Conservation (phyloP, 768 basidiomycete species). For the Naematelia aurantialba region DNA sequence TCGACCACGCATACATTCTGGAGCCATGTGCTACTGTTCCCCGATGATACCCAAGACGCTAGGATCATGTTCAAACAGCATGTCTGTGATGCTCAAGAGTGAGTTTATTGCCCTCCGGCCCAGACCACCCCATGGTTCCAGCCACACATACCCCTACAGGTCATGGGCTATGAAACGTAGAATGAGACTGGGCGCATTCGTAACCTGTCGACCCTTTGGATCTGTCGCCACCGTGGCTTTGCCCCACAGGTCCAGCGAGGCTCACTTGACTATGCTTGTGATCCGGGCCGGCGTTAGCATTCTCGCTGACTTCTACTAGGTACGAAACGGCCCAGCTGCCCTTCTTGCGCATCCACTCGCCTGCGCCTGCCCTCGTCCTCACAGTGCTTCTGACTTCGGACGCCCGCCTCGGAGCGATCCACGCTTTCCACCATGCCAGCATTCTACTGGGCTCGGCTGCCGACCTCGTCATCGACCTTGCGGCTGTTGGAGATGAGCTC, state of each 20-base stretch:
- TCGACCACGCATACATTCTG: slow-evolving; percentile 41
- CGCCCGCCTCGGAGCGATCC: slow-evolving; percentile 38
- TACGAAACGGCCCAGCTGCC: slow-evolving; percentile 41
- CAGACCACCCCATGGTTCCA: too few relatives aligned
- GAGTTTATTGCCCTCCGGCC: slow-evolving; percentile 20
- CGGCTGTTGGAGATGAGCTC: slow-evolving; percentile 20
- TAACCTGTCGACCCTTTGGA: too few relatives aligned
- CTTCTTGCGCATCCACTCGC: slow-evolving; percentile 25
- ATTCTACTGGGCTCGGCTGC: slow-evolving; percentile 17
- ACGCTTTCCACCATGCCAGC: slow-evolving; percentile 42
- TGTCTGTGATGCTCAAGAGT: slow-evolving; percentile 44
- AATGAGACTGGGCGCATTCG: background rate
- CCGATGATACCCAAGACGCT: slow-evolving; percentile 34
- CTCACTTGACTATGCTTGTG: too few relatives aligned
- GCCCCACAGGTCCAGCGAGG: too few relatives aligned
- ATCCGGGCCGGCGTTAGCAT: too few relatives aligned
- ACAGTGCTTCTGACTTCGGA: slow-evolving; percentile 46
- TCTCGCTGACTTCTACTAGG: slow-evolving; percentile 21
- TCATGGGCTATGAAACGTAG: too few relatives aligned
- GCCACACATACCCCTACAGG: background rate
- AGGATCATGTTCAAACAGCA: slow-evolving; percentile 48
- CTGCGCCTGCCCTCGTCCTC: slow-evolving; percentile 41
- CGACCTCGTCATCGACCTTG: slow-evolving; percentile 21
- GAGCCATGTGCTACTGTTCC: slow-evolving; percentile 44
- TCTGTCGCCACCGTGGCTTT: background rate